Percentiles rank a stretch among this genome's conserved stretches.
These are phyloP conservation scores for Erysimum cheiranthoides DNA, from an alignment of 345 rosid genomes.

Conservation along the genomic window DNA sequence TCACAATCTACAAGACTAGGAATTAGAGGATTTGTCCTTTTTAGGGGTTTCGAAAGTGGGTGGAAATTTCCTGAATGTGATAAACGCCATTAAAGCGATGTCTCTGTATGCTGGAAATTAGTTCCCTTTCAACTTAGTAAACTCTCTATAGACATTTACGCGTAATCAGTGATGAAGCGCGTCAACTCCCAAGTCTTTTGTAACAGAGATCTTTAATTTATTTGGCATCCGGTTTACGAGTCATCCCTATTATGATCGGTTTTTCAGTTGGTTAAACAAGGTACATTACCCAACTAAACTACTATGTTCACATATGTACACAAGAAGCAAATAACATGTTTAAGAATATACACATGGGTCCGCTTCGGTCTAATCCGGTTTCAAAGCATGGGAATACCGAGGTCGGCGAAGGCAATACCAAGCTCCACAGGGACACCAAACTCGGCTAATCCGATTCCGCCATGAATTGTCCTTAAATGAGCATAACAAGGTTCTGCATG, in stretches of 20 bases:
- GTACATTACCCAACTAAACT: conserved; percentile 5
- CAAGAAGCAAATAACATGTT: conserved; percentile 28
- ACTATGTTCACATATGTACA: conserved; percentile 35
- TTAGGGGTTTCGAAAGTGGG: conserved; percentile 11
- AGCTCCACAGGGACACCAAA: not conserved
- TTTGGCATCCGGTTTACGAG: conserved; percentile 13
- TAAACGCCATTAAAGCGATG: conserved; percentile 15
- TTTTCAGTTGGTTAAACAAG: conserved; percentile 17
- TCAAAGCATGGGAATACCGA: conserved; percentile 10
- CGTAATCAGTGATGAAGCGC: conserved; percentile 22
- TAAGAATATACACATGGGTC: conserved; percentile 22
- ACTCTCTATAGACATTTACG: conserved; percentile 17
- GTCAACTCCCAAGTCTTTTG: not conserved
- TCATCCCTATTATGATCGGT: not conserved
- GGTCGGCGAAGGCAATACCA: not conserved
- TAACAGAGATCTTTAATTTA: not conserved
- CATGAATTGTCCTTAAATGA: conserved; percentile 41
- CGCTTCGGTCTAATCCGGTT: not conserved
- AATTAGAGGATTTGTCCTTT: not conserved
- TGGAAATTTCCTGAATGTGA: conserved; percentile 37
- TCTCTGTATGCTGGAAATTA: conserved; percentile 18
- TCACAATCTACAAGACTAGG: conserved; percentile 20
- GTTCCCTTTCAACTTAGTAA: conserved; percentile 25
- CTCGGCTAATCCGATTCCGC: conserved; percentile 36
- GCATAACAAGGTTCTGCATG: conserved; percentile 65